A percentile compares a stretch with the other conserved stretches of the same genome.
Conservation (phyloP, 495 filamentous ascomycete species). For the Neurospora tetraspora region DNA sequence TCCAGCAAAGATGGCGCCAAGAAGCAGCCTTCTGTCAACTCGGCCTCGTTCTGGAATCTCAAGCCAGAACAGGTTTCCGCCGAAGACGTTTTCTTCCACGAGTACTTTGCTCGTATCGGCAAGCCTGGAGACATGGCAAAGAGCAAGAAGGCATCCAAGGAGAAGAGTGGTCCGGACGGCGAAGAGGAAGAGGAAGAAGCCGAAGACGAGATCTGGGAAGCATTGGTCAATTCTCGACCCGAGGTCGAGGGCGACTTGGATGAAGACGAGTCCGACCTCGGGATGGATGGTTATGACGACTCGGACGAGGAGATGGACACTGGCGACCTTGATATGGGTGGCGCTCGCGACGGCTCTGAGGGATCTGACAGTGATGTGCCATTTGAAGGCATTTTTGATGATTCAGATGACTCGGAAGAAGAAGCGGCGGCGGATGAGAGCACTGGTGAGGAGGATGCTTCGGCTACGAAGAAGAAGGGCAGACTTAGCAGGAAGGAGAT, state of each 20-base stretch:
- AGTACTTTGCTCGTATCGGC: slow-evolving; percentile 77
- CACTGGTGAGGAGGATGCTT: slow-evolving; percentile 11
- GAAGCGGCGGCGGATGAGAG: slow-evolving; percentile 23
- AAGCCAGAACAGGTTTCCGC: slow-evolving; percentile 74
- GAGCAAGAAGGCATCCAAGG: slow-evolving; percentile 43
- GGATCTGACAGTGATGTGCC: slow-evolving; percentile 31
- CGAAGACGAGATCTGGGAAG: slow-evolving; percentile 84
- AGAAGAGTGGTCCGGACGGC: slow-evolving; percentile 10
- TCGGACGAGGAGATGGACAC: slow-evolving; percentile 37
- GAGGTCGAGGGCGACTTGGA: slow-evolving; percentile 51
- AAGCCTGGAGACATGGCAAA: slow-evolving; percentile 51
- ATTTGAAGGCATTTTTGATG: slow-evolving; percentile 30
- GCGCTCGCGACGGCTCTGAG: slow-evolving; percentile 34
- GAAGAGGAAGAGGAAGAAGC: slow-evolving; percentile 41
- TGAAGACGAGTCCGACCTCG: slow-evolving; percentile 38
- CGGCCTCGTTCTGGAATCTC: slow-evolving; percentile 84
- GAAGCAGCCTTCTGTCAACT: slow-evolving; percentile 56
- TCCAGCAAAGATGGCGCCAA: slow-evolving; percentile 41
- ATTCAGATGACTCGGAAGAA: slow-evolving; percentile 28
- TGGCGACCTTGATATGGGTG: slow-evolving; percentile 9
- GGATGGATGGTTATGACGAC: slow-evolving; percentile 40
- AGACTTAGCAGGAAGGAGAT: slow-evolving; percentile 70
- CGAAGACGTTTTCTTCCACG: slow-evolving; percentile 97
- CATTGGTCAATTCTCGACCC: slow-evolving; percentile 51
- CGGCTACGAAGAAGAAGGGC: slow-evolving; percentile 30